These are phyloP conservation scores for Beta vulgaris DNA, from an alignment of 148 eudicot species.

Conservation along the genomic window DNA sequence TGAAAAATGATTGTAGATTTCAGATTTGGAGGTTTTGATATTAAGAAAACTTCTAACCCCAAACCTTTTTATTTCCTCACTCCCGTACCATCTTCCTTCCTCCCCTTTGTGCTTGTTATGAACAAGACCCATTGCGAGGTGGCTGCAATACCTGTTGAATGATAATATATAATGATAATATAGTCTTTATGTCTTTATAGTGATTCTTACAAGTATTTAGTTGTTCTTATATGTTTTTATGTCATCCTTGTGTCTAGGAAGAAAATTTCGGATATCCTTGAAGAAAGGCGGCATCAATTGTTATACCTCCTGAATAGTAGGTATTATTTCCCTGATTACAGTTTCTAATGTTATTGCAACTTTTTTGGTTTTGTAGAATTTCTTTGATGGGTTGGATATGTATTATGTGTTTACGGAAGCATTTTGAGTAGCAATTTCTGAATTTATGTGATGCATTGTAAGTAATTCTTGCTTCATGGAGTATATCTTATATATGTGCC, in stretches of 20 bases:
- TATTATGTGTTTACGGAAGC: background rate
- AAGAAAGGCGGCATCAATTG: conserved; percentile 68
- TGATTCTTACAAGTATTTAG: background rate
- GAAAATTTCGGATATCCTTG: conserved; percentile 73
- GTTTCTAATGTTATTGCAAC: conserved; percentile 1
- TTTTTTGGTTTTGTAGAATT: background rate
- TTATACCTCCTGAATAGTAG: conserved; percentile 52
- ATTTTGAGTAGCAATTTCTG: background rate
- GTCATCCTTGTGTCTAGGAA: conserved; percentile 40
- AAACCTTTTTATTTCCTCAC: no score
- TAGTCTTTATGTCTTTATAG: no score
- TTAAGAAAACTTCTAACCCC: no score
- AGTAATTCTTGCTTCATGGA: background rate
- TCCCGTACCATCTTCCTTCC: no score
- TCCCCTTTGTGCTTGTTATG: no score
- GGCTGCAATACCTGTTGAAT: no score
- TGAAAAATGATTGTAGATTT: no score
- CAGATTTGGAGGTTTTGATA: no score
- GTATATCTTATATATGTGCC: background rate
- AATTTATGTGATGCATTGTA: background rate
- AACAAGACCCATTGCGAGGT: no score
- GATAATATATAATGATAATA: no score
- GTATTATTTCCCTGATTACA: conserved; percentile 26
- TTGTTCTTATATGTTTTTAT: background rate
- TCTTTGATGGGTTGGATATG: background rate